phyloP scores from a whole-genome alignment of 495 filamentous ascomycete species.

The Haplographium delicatum region DNA sequence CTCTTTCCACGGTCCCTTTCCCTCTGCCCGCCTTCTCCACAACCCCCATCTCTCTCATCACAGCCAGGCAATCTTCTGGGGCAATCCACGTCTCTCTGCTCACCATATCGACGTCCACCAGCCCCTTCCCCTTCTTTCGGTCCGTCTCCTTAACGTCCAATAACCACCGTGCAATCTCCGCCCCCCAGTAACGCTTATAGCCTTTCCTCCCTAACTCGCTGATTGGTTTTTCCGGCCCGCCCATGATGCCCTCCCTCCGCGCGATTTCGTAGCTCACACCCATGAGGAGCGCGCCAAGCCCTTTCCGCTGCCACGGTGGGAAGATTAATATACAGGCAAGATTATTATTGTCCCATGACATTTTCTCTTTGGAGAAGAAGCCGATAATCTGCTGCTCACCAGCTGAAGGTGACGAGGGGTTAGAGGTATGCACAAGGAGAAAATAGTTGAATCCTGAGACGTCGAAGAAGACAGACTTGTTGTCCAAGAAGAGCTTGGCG shows the following conservation, averaged over 20 bases:
- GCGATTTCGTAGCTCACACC: conserved; percentile 89
- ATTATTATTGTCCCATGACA: conserved; percentile 98
- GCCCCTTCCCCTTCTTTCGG: conserved; percentile 37
- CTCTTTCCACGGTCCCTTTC: conserved; percentile 35
- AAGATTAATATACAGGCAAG: conserved; percentile 95
- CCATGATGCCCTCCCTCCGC: conserved; percentile 75
- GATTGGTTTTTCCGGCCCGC: conserved; percentile 90
- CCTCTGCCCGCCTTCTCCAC: conserved; percentile 44
- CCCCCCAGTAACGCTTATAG: conserved; percentile 80
- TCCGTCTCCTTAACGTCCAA: conserved; percentile 32
- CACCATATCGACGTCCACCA: conserved; percentile 35
- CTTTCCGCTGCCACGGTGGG: conserved; percentile 88
- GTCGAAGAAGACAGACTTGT: conserved; percentile 98
- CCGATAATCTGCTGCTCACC: conserved; percentile 56
- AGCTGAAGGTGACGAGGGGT: conserved; percentile 31
- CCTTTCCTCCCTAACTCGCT: conserved; percentile 75
- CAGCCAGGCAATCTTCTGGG: conserved; percentile 74
- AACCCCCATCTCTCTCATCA: conserved; percentile 72
- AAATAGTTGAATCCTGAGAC: conserved; percentile 94
- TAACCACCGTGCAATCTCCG: conserved; percentile 65
- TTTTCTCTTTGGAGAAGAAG: conserved; percentile 98
- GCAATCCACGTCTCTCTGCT: conserved; percentile 67
- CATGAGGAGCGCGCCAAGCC: conserved; percentile 86
- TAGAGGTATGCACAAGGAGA: conserved; percentile 68
- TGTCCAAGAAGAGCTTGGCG: conserved; percentile 96